Evolutionary conservation across 108 stramenopile species (phyloP).

Genomic region (Conticribra guillardii): DNA sequence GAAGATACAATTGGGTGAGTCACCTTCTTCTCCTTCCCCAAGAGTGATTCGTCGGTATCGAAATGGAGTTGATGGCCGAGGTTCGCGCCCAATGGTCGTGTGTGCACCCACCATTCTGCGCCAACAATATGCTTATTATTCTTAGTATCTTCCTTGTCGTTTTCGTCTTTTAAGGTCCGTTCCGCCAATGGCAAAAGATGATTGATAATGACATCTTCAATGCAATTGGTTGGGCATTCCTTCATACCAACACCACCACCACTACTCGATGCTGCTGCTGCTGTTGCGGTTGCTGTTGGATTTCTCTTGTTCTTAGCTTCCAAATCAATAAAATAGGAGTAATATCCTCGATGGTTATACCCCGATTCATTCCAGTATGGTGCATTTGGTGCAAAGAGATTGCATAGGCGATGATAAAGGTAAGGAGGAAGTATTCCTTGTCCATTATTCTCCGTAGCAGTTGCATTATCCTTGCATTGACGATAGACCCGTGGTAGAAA

Average conservation of each 20-base stretch:
- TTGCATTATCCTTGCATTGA: not conserved
- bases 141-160: conserved; percentile 8
- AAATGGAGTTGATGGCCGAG: conserved; percentile 90
- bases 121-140: conserved; percentile 51
- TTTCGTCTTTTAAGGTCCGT: conserved; percentile 39
- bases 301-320: not conserved
- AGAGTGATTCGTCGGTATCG: conserved; percentile 87
- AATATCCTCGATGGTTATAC: conserved; percentile 79
- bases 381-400: conserved; percentile 70
- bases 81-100: conserved; percentile 77
- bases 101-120: conserved; percentile 88
- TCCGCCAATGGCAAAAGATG: conserved; percentile 72
- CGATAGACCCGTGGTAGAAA: conserved; percentile 25
- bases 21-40: conserved; percentile 59
- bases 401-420: conserved; percentile 62
- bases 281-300: not conserved
- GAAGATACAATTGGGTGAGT: conserved; percentile 84
- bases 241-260: too few species aligned
- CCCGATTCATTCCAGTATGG: conserved; percentile 78
- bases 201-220: conserved; percentile 76
- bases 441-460: not conserved
- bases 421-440: conserved; percentile 55
- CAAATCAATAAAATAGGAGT: conserved; percentile 76
- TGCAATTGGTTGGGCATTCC: conserved; percentile 50
- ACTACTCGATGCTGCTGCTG: not conserved